Evolutionary conservation across 2,329 filamentous ascomycete genomes (phyloP).

Genomic region (Aspergillus terreus): DNA sequence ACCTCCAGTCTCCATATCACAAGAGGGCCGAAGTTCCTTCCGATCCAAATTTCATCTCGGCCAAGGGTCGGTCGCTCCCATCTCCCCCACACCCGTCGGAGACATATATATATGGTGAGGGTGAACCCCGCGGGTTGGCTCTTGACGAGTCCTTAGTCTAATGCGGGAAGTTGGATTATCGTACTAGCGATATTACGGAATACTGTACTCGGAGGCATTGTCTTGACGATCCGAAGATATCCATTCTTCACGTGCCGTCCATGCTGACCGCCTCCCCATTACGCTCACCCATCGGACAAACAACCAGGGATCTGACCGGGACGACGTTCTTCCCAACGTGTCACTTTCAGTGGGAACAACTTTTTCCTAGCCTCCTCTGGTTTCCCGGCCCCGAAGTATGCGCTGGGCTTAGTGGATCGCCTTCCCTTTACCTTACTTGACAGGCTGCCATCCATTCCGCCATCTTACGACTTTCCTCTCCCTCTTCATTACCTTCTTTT

Average conservation of each 20-base stretch:
- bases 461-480: slow-evolving; percentile 11
- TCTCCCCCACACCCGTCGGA: slow-evolving; percentile 7
- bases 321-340: background rate
- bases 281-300: background rate
- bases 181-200: too few species aligned
- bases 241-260: background rate
- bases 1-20: slow-evolving; percentile 9
- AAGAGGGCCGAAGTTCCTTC: slow-evolving; percentile 17
- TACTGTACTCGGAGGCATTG: too few species aligned
- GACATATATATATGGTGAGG: slow-evolving; percentile 10
- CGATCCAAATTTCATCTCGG: slow-evolving; percentile 14
- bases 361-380: slow-evolving; percentile 3
- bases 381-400: slow-evolving; percentile 8
- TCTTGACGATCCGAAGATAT: background rate
- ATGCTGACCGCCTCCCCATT: background rate
- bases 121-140: background rate
- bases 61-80: slow-evolving; percentile 7
- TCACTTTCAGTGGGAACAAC: background rate
- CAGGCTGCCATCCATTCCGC: slow-evolving; percentile 11
- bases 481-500: slow-evolving; percentile 7
- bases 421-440: background rate
- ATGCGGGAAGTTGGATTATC: background rate
- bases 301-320: background rate
- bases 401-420: background rate
- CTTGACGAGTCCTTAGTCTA: background rate